A percentile compares a stretch with the other conserved stretches of the same genome.
These are phyloP conservation scores for Pythium vanterpoolii DNA, from an alignment of 352 stramenopile genomes.

Conservation along the genomic window DNA sequence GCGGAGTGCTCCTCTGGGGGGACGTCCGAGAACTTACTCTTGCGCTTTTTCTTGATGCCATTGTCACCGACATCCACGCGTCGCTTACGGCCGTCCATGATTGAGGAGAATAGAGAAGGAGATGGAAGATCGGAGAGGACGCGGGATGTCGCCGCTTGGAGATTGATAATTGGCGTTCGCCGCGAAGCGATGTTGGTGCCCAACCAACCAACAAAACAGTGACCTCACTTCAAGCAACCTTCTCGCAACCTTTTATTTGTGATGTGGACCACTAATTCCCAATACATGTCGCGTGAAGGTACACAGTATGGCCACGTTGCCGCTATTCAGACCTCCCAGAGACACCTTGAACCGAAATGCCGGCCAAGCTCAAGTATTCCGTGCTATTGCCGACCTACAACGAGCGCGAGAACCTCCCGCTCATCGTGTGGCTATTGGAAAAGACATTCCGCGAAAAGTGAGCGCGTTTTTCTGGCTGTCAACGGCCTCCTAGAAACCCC, in stretches of 20 bases:
- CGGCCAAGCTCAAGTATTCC: conserved; percentile 80
- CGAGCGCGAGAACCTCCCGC: conserved; percentile 96
- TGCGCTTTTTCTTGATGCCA: conserved; percentile 52
- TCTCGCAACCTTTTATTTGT: not conserved
- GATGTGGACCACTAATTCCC: conserved; percentile 2
- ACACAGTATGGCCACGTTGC: not conserved
- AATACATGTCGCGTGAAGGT: not conserved
- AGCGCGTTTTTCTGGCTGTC: conserved; percentile 2
- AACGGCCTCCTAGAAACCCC: not conserved
- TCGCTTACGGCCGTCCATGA: conserved; percentile 67
- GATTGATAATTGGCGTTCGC: not conserved
- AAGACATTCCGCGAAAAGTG: conserved; percentile 91
- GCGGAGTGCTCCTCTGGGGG: conserved; percentile 19
- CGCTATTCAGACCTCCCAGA: not conserved
- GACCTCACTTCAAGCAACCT: not conserved
- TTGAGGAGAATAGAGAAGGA: not conserved
- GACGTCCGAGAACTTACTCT: conserved; percentile 77
- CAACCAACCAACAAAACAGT: conserved; percentile 2
- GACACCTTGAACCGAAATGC: not conserved
- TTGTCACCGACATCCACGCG: conserved; percentile 56
- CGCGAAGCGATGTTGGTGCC: conserved; percentile 5
- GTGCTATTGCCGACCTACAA: conserved; percentile 98
- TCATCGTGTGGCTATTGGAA: conserved; percentile 97
- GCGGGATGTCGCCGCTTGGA: not conserved
- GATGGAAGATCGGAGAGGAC: not conserved